Conservation (phyloP, 495 filamentous ascomycete genomes). For the Opeltia flavorubescens region DNA sequence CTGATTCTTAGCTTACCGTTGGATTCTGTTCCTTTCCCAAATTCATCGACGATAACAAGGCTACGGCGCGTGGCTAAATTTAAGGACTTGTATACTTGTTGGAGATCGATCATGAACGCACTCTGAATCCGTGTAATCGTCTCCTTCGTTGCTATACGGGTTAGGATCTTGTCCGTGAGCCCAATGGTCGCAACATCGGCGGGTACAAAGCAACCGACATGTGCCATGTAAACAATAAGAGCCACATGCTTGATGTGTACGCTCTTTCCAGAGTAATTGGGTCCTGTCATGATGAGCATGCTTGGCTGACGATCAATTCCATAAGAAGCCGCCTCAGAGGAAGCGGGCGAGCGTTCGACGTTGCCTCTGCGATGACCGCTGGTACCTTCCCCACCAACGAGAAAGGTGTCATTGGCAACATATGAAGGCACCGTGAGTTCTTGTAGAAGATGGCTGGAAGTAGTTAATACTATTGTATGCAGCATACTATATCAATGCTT, state of each 20-base stretch:
- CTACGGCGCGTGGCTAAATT: conserved; percentile 66
- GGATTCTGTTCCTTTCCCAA: conserved; percentile 84
- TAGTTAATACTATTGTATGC: conserved; percentile 4
- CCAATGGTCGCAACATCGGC: conserved; percentile 68
- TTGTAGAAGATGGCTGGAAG: conserved; percentile 63
- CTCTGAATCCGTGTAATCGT: conserved; percentile 77
- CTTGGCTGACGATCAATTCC: conserved; percentile 34
- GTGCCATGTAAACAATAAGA: conserved; percentile 85
- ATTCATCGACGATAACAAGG: conserved; percentile 82
- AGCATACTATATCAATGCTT: conserved; percentile 1
- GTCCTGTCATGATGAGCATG: conserved; percentile 77
- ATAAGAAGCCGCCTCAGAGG: conserved; percentile 2
- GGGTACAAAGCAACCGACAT: conserved; percentile 84
- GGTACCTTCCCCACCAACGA: conserved; percentile 47
- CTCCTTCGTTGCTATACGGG: conserved; percentile 74
- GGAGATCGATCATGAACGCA: conserved; percentile 86
- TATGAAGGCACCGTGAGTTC: conserved; percentile 77
- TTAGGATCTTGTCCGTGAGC: conserved; percentile 84
- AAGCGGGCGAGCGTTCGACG: background rate
- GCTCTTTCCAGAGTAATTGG: conserved; percentile 94
- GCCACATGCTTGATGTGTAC: conserved; percentile 87
- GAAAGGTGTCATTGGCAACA: conserved; percentile 63
- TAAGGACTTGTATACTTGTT: conserved; percentile 69
- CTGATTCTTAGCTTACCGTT: conserved; percentile 26
- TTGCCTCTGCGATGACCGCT: background rate